phyloP scores from a whole-genome alignment of 2,329 filamentous ascomycete genomes.

The Sclerotinia nivalis region DNA sequence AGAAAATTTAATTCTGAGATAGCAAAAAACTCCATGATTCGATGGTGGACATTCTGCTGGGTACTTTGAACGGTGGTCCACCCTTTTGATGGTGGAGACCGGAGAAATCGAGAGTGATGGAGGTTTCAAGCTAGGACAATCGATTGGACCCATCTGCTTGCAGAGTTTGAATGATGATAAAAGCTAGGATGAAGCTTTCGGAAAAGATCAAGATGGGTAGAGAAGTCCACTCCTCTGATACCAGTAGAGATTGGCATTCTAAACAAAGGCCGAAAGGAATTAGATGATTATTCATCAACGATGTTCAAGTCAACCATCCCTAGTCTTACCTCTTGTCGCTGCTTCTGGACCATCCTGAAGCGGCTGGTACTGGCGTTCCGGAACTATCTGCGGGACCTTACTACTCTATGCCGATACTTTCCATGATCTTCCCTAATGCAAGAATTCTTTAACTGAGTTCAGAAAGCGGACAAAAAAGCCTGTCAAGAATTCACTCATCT shows the following conservation, averaged over 20 bases:
- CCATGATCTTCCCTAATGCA: background rate
- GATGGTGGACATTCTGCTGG: background rate
- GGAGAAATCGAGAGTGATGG: background rate
- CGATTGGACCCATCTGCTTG: background rate
- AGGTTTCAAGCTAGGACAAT: constrained; percentile 3
- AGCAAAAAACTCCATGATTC: background rate
- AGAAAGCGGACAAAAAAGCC: background rate
- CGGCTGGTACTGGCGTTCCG: background rate
- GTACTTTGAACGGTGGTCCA: background rate
- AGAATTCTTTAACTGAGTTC: background rate
- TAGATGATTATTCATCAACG: background rate
- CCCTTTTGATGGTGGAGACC: background rate
- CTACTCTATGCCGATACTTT: background rate
- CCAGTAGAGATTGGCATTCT: background rate
- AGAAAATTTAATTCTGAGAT: background rate
- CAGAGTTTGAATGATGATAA: background rate
- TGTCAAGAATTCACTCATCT: background rate
- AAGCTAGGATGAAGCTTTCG: constrained; percentile 1
- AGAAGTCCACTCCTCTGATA: background rate
- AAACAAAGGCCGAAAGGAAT: background rate
- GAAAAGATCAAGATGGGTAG: background rate
- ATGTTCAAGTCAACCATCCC: background rate
- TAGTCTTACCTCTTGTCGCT: background rate
- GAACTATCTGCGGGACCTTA: background rate
- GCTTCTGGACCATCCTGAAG: background rate